Conservation (phyloP, 345 rosid species). For the Salix koriyanagi region DNA sequence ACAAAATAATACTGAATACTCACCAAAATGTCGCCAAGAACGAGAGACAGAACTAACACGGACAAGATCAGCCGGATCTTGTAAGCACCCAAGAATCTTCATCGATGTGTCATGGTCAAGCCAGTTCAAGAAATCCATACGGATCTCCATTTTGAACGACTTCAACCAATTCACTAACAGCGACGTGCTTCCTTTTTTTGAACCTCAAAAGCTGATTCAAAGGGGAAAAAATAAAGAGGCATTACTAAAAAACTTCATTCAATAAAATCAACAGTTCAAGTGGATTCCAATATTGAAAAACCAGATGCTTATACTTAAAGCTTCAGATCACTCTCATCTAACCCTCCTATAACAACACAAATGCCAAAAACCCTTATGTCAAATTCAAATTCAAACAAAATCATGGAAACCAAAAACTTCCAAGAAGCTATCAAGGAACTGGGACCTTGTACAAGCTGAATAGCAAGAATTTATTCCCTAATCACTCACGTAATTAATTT, state of each 20-base stretch:
- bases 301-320: not conserved
- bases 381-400: not conserved
- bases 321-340: not conserved
- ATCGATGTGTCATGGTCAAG: constrained; percentile 43
- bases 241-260: not conserved
- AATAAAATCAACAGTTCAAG: not conserved
- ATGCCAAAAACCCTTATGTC: not conserved
- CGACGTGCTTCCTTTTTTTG: not conserved
- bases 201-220: constrained; percentile 9
- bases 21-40: constrained; percentile 67
- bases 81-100: constrained; percentile 47
- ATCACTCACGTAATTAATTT: not conserved
- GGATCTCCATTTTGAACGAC: constrained; percentile 27
- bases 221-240: not conserved
- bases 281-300: not conserved
- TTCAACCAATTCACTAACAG: not conserved
- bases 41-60: constrained; percentile 62
- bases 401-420: not conserved
- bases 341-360: not conserved
- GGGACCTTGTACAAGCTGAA: not conserved
- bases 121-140: constrained; percentile 47
- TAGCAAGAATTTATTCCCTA: not conserved
- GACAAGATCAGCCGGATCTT: constrained; percentile 64
- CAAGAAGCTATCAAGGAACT: not conserved
- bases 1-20: constrained; percentile 10